These are phyloP conservation scores for Aspergillus sergii DNA, from an alignment of 2,329 filamentous ascomycete species.

Conservation along the genomic window DNA sequence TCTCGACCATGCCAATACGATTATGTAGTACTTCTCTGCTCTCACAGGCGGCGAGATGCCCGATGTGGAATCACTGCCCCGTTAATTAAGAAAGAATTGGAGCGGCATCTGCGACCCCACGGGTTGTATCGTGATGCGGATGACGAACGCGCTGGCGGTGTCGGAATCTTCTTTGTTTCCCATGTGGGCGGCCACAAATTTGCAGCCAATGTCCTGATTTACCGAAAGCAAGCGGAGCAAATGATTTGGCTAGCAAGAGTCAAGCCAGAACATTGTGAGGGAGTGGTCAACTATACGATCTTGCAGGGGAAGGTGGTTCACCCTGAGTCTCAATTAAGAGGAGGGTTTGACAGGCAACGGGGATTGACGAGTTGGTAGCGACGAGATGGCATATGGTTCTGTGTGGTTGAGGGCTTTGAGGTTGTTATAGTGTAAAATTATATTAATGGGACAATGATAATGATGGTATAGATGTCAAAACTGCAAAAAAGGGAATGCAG, in stretches of 20 bases:
- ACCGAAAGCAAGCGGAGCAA: conserved; percentile 58
- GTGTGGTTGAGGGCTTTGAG: background rate
- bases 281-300: conserved; percentile 81
- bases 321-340: conserved; percentile 77
- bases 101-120: conserved; percentile 77
- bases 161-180: conserved; percentile 88
- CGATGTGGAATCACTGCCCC: conserved; percentile 90
- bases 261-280: conserved; percentile 84
- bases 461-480: background rate
- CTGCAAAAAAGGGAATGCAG: too few relatives aligned
- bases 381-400: rapidly evolving
- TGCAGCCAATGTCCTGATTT: conserved; percentile 86
- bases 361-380: conserved; percentile 67
- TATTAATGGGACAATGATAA: background rate
- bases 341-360: conserved; percentile 76
- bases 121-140: conserved; percentile 79
- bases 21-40: conserved; percentile 85
- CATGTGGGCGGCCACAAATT: conserved; percentile 96
- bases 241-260: conserved; percentile 85
- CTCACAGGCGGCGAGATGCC: conserved; percentile 83
- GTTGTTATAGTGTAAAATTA: background rate
- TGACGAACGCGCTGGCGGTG: conserved; percentile 80
- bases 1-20: conserved; percentile 72
- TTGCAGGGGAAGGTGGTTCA: conserved; percentile 88
- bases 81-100: conserved; percentile 76